Evolutionary conservation across 495 filamentous ascomycete species (phyloP).

Genomic region (Penicillium bialowiezense): DNA sequence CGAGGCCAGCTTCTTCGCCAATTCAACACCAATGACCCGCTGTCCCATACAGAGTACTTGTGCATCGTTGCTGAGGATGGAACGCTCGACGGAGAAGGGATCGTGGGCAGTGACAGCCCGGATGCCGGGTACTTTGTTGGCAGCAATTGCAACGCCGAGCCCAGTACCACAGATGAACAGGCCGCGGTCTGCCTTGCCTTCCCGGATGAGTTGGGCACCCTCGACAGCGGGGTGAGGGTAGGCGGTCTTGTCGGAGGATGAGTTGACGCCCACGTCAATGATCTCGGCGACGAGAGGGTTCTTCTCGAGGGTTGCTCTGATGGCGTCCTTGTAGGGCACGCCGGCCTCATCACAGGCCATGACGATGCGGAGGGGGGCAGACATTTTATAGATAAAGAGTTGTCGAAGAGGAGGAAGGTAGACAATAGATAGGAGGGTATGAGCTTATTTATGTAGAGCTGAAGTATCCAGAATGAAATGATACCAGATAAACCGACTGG

Average conservation of each 20-base stretch:
- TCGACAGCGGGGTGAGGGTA: constrained; percentile 79
- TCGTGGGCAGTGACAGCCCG: constrained; percentile 86
- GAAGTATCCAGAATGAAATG: no score
- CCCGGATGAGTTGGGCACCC: constrained; percentile 63
- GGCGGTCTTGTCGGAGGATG: constrained; percentile 69
- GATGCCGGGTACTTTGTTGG: constrained; percentile 84
- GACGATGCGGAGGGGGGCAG: constrained; percentile 54
- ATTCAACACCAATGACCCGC: constrained; percentile 75
- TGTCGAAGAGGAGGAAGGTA: no score
- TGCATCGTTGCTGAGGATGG: constrained; percentile 79
- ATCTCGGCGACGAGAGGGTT: constrained; percentile 66
- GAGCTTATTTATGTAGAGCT: no score
- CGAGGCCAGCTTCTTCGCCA: constrained; percentile 71
- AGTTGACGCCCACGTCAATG: constrained; percentile 66
- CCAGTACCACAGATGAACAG: constrained; percentile 87
- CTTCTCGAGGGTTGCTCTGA: constrained; percentile 68
- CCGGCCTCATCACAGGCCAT: constrained; percentile 73
- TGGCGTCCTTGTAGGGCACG: constrained; percentile 72
- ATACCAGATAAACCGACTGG: no score
- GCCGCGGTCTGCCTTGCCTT: constrained; percentile 71
- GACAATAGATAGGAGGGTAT: no score
- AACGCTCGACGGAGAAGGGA: constrained; percentile 77
- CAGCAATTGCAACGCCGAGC: constrained; percentile 78
- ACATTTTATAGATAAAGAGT: constrained; percentile 24
- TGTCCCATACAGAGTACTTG: constrained; percentile 89